Evolutionary conservation across 495 filamentous ascomycete species (phyloP).

Genomic region (Daldinia caldariorum): DNA sequence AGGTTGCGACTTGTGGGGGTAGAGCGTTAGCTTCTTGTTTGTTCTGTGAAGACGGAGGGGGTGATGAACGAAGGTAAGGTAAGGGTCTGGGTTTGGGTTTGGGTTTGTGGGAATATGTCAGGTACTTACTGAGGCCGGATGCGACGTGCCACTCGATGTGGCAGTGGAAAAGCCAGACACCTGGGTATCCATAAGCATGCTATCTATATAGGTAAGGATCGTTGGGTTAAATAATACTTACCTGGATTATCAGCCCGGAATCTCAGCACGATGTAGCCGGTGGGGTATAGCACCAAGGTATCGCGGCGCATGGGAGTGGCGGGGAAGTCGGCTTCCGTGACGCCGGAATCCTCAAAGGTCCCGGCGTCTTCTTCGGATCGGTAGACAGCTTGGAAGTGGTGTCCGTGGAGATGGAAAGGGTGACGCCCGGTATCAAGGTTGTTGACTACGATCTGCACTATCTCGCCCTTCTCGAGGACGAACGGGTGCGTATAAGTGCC

Average conservation of each 20-base stretch:
- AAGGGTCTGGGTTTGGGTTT: too few relatives aligned
- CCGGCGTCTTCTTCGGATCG: slow-evolving; percentile 58
- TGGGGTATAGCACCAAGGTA: slow-evolving; percentile 63
- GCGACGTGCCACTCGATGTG: slow-evolving; percentile 77
- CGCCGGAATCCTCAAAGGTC: slow-evolving; percentile 55
- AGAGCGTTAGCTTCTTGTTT: slow-evolving; percentile 1
- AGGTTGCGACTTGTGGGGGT: slow-evolving; percentile 59
- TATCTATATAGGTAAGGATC: not conserved
- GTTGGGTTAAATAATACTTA: slow-evolving; percentile 49
- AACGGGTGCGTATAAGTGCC: slow-evolving; percentile 76
- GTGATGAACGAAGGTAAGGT: too few relatives aligned
- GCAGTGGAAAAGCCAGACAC: slow-evolving; percentile 79
- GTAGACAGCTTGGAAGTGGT: slow-evolving; percentile 74
- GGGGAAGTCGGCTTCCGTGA: slow-evolving; percentile 53
- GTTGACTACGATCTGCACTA: slow-evolving; percentile 84
- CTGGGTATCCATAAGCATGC: slow-evolving; percentile 15
- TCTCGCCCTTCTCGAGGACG: slow-evolving; percentile 71
- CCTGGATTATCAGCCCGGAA: slow-evolving; percentile 76
- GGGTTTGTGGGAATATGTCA: too few relatives aligned
- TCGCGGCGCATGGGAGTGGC: slow-evolving; percentile 64
- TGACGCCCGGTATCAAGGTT: slow-evolving; percentile 78
- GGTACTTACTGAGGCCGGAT: slow-evolving; percentile 63
- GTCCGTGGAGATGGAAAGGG: slow-evolving; percentile 91
- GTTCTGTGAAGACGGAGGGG: too few relatives aligned
- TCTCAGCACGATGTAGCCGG: slow-evolving; percentile 70